Evolutionary conservation across 805 yeast genomes (phyloP).

Genomic region (Spathaspora boniae): DNA sequence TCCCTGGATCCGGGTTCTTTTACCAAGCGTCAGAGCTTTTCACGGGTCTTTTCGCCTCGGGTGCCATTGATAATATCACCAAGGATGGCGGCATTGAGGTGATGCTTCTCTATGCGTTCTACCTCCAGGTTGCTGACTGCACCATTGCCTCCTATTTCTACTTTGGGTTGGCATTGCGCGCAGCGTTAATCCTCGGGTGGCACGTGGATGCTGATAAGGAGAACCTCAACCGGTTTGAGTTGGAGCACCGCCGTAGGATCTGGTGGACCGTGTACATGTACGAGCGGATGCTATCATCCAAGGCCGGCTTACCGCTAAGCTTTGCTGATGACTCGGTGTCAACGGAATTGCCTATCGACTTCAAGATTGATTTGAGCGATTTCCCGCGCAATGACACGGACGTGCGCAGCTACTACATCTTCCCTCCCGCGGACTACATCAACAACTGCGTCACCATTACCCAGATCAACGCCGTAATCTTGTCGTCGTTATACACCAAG

Average conservation of each 20-base stretch:
- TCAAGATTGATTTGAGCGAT: conserved; percentile 50
- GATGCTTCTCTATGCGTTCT: conserved; percentile 69
- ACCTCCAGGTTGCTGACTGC: conserved; percentile 79
- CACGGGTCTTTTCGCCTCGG: conserved; percentile 72
- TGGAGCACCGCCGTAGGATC: conserved; percentile 48
- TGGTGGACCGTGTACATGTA: conserved; percentile 52
- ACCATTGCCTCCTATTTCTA: conserved; percentile 79
- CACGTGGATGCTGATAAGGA: conserved; percentile 81
- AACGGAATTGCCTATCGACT: conserved; percentile 71
- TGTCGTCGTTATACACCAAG: conserved; percentile 66
- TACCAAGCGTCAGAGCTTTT: conserved; percentile 77
- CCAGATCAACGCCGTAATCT: conserved; percentile 70
- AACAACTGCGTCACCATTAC: conserved; percentile 76
- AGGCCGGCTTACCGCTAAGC: conserved; percentile 76
- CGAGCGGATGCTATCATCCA: conserved; percentile 73
- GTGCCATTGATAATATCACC: conserved; percentile 74
- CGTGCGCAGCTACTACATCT: conserved; percentile 61
- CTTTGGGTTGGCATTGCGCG: conserved; percentile 71
- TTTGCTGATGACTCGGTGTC: conserved; percentile 81
- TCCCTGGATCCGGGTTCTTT: conserved; percentile 79
- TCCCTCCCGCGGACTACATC: conserved; percentile 76
- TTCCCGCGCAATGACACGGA: conserved; percentile 43
- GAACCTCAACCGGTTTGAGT: conserved; percentile 45
- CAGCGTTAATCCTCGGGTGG: conserved; percentile 71
- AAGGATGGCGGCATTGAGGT: conserved; percentile 81